Base-by-base conservation (phyloP, 768 basidiomycete species). In the Amanita phalloides region DNA sequence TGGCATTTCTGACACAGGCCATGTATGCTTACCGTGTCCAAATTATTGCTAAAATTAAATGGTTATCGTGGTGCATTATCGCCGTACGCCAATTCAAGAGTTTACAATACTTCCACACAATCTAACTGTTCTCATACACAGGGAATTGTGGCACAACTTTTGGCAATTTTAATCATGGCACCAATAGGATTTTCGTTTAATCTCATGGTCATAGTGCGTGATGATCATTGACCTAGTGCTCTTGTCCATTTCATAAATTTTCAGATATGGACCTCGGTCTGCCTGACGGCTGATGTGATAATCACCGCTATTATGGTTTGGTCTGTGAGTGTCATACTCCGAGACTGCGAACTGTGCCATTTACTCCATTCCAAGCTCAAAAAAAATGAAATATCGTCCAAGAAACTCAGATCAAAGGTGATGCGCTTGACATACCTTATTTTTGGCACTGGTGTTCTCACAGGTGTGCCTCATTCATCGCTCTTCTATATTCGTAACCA, bases 371-470 rank as follows among this genome's bases (percentile, higher is more conserved):
- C 4, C 30, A 41, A 61, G 60, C 54, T 63, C 8, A 56, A 56
- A 6, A 59, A 56, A 32, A 62, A 59, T 50, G 58, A 62, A 21
- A 64, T 60, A 11, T 57, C 56, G 1, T 65, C 61, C 49, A 57
- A 54, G 32, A 52, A 58, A 17, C 65, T 62, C 0, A 58, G 61
- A 26, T 43, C 57, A 4, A 57, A 65, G 28, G 58, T 69, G 4
- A 60, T 60, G 11, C 57, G 62, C 32, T 56, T 68, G 7, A 59
- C 66, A n/a, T 61, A 64, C 13, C 54, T 69, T 37, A 64, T 62
- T 0, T 60, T 69, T 11, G 68, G 70, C 53, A 71, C 70, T 9
- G 68, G 68, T 6, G 48, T 60, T 3, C 35, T 63, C 17, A 69
- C 68, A 37, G 66, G 67, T 67, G 23, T n/a, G 45, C 17, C 36